Conservation (phyloP, 2,329 filamentous ascomycete genomes). For the Venturia oleaginea region DNA sequence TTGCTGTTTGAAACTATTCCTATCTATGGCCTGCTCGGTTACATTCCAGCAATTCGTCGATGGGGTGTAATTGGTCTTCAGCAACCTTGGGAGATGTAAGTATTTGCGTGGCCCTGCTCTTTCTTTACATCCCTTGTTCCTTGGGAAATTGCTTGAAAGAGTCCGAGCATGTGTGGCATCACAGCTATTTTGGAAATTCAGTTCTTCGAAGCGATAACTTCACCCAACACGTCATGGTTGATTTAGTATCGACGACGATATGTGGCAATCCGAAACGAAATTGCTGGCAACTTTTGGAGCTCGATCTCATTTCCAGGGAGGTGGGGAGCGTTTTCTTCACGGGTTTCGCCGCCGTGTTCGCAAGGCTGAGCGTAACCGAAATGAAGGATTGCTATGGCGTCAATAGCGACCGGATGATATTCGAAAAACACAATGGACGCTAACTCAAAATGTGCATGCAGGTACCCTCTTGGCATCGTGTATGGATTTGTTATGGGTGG, state of each 20-base stretch:
- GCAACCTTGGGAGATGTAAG: slow-evolving; percentile 87
- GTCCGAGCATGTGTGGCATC: too few species aligned
- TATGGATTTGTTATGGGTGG: slow-evolving; percentile 95
- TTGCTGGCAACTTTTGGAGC: too few species aligned
- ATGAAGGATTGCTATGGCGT: background rate
- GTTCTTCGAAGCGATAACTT: background rate
- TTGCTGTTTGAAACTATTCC: slow-evolving; percentile 86
- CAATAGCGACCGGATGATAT: too few species aligned
- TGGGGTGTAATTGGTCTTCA: slow-evolving; percentile 80
- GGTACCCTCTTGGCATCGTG: slow-evolving; percentile 67
- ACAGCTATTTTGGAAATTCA: background rate
- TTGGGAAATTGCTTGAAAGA: too few species aligned
- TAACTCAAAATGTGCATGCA: background rate
- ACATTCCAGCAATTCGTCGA: slow-evolving; percentile 66
- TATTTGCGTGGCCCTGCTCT: background rate
- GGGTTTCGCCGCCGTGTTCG: background rate
- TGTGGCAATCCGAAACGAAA: too few species aligned
- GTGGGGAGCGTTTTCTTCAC: too few species aligned
- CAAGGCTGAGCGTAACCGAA: background rate
- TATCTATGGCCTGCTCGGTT: slow-evolving; percentile 80
- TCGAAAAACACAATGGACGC: background rate
- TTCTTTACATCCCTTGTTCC: background rate
- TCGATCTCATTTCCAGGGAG: too few species aligned
- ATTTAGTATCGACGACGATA: too few species aligned
- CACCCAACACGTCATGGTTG: too few species aligned